Percentiles rank a stretch among this genome's conserved stretches.
Evolutionary conservation across 345 rosid genomes (phyloP).

Genomic region (Populus tremula): DNA sequence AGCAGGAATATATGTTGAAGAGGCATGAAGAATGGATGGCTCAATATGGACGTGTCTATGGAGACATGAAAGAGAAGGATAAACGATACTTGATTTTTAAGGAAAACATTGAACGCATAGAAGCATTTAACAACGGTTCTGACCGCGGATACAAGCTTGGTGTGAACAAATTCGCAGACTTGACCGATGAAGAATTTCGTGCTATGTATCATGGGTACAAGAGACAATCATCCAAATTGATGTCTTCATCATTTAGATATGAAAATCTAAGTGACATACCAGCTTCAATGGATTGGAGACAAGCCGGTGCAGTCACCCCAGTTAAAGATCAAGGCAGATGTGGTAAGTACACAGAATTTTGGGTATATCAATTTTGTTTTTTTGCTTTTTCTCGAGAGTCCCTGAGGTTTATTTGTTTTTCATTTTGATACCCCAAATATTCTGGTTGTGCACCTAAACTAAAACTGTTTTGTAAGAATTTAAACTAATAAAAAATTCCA

Average conservation of each 20-base stretch:
- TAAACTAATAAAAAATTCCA: too few species aligned
- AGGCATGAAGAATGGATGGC: slow-evolving; percentile 42
- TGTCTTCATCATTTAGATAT: slow-evolving; percentile 17
- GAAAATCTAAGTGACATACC: slow-evolving; percentile 25
- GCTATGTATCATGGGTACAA: slow-evolving; percentile 27
- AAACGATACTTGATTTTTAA: too few species aligned
- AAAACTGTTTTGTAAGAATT: too few species aligned
- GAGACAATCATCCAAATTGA: not conserved
- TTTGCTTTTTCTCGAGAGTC: too few species aligned
- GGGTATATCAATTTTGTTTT: too few species aligned
- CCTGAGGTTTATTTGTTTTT: too few species aligned
- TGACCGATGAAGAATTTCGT: slow-evolving; percentile 35
- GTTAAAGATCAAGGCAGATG: slow-evolving; percentile 45
- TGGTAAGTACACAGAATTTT: slow-evolving; percentile 31
- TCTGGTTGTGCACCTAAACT: too few species aligned
- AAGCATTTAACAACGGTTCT: not conserved
- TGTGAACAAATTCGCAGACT: slow-evolving; percentile 35
- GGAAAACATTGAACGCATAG: too few species aligned
- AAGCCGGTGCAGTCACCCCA: slow-evolving; percentile 36
- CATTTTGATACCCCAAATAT: too few species aligned
- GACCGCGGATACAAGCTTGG: slow-evolving; percentile 26
- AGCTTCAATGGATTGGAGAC: slow-evolving; percentile 39
- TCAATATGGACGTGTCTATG: slow-evolving; percentile 22
- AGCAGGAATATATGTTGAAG: slow-evolving; percentile 6
- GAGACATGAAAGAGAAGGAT: too few species aligned